phyloP scores from a whole-genome alignment of 2,329 filamentous ascomycete species.

The Purpureocillium takamizusanense region DNA sequence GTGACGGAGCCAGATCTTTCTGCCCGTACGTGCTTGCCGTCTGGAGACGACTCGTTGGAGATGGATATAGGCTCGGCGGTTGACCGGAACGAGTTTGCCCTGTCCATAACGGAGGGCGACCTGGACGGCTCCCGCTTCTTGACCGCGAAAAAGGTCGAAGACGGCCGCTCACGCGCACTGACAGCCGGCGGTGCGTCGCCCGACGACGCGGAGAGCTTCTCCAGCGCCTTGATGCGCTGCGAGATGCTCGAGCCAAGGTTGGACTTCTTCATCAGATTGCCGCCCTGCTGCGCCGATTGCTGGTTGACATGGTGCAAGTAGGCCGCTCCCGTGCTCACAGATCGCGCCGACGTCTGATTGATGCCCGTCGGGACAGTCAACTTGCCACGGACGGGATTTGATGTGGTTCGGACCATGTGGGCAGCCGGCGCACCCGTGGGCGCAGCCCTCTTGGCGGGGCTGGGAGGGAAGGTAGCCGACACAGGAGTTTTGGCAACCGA shows the following conservation, averaged over 20 bases:
- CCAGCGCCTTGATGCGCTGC: conserved; percentile 85
- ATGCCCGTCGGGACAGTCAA: conserved; percentile 36
- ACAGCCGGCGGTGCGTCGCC: conserved; percentile 13
- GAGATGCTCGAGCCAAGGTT: conserved; percentile 88
- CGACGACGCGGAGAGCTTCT: conserved; percentile 55
- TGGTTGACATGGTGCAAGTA: conserved; percentile 46
- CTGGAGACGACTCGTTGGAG: conserved; percentile 39
- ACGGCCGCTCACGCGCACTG: conserved; percentile 27
- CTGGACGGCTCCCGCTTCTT: conserved; percentile 38
- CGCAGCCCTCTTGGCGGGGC: conserved; percentile 8
- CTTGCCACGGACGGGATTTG: conserved; percentile 34
- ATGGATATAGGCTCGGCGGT: conserved; percentile 22
- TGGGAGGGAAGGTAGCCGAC: conserved; percentile 46
- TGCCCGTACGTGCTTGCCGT: conserved; percentile 25
- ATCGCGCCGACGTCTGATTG: conserved; percentile 37
- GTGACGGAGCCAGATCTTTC: conserved; percentile 46
- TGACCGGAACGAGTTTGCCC: conserved; percentile 29
- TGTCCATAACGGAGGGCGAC: conserved; percentile 36
- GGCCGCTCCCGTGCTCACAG: conserved; percentile 47
- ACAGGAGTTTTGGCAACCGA: conserved; percentile 77
- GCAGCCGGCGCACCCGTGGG: conserved; percentile 6
- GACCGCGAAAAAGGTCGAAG: conserved; percentile 51
- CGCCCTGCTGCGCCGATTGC: conserved; percentile 39
- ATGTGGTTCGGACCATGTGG: conserved; percentile 37
- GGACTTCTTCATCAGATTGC: conserved; percentile 52